Evolutionary conservation across 768 basidiomycete species (phyloP).

Genomic region (Lactarius psammicola): DNA sequence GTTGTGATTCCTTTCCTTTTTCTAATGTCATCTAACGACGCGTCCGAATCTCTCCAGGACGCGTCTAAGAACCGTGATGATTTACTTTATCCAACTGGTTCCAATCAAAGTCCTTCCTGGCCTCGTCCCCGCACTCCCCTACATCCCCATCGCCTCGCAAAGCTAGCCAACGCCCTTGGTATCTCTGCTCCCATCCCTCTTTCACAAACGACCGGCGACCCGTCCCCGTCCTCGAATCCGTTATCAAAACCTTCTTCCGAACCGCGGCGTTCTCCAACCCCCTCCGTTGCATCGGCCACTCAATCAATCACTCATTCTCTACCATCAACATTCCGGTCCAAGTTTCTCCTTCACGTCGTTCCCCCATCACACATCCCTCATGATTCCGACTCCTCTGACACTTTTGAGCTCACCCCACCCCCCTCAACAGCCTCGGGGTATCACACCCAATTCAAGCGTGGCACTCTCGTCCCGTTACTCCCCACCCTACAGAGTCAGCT

Average conservation of each 20-base stretch:
- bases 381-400: slow-evolving; percentile 45
- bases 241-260: slow-evolving; percentile 24
- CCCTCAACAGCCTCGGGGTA: slow-evolving; percentile 68
- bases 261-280: slow-evolving; percentile 37
- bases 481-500: slow-evolving; percentile 81
- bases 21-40: slow-evolving; percentile 8
- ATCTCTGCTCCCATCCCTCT: slow-evolving; percentile 71
- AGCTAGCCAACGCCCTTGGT: slow-evolving; percentile 82
- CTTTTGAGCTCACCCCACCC: slow-evolving; percentile 50
- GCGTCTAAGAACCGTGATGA: slow-evolving; percentile 7
- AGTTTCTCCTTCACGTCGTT: slow-evolving; percentile 78
- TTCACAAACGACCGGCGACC: slow-evolving; percentile 30
- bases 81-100: slow-evolving; percentile 18
- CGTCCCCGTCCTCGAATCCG: slow-evolving; percentile 21
- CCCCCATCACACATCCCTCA: slow-evolving; percentile 74
- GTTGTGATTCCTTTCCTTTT: not conserved
- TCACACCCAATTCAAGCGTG: slow-evolving; percentile 75
- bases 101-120: slow-evolving; percentile 43
- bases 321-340: slow-evolving; percentile 49
- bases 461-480: slow-evolving; percentile 83
- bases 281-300: slow-evolving; percentile 42
- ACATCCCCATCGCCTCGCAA: slow-evolving; percentile 73
- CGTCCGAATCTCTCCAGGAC: slow-evolving; percentile 2
- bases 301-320: slow-evolving; percentile 38
- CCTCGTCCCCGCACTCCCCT: slow-evolving; percentile 68